phyloP scores from a whole-genome alignment of 176 grass and related monocot species.

The bread wheat (Triticum aestivum) region DNA sequence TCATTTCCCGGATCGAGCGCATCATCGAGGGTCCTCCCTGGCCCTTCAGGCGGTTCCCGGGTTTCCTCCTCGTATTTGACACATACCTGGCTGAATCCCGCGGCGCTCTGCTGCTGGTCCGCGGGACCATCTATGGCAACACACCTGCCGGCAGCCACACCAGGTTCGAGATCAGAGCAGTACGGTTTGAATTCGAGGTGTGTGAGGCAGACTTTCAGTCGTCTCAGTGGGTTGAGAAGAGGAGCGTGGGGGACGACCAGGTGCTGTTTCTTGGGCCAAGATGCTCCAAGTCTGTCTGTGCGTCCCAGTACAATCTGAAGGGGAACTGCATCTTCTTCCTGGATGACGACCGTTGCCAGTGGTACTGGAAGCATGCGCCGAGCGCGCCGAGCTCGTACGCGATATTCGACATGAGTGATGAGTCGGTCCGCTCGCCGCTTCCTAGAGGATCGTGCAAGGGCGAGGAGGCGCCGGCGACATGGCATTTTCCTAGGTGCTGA shows the following conservation, averaged over 20 bases:
- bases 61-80: neutral
- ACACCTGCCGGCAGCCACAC: neutral
- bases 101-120: neutral
- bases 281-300: constrained; percentile 13
- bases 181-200: constrained; percentile 6
- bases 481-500: constrained; percentile 6
- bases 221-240: neutral
- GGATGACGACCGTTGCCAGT: neutral
- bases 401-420: constrained; percentile 8
- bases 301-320: constrained; percentile 15
- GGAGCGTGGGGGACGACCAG: constrained; percentile 4
- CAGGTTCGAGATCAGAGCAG: neutral
- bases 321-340: constrained; percentile 19
- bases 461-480: neutral
- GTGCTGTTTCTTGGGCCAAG: constrained; percentile 12
- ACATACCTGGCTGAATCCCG: neutral
- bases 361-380: neutral
- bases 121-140: neutral
- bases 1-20: neutral
- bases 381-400: neutral
- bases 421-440: neutral
- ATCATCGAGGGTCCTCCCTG: neutral
- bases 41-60: neutral
- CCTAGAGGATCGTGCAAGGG: neutral
- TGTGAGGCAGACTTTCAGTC: constrained; percentile 11